These are phyloP conservation scores for Aspergillus tubingensis DNA, from an alignment of 2,329 filamentous ascomycete species.

Conservation along the genomic window DNA sequence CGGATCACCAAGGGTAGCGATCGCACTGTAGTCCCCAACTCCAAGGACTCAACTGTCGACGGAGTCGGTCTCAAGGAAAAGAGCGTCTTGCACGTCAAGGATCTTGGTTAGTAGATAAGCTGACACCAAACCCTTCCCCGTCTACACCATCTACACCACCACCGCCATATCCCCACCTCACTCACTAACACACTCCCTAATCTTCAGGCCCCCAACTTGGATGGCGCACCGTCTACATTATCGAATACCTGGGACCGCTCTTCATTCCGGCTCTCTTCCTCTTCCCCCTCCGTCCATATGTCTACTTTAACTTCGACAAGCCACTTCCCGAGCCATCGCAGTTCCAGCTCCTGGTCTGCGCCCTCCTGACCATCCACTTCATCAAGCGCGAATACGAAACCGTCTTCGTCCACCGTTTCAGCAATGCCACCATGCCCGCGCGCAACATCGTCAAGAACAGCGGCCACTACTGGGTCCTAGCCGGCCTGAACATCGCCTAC, in stretches of 20 bases:
- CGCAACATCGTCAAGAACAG: slow-evolving; percentile 94
- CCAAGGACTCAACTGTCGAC: slow-evolving; percentile 53
- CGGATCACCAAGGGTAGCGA: slow-evolving; percentile 67
- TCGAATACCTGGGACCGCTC: slow-evolving; percentile 92
- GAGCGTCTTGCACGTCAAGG: slow-evolving; percentile 79
- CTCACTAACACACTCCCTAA: neutral
- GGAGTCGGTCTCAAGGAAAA: slow-evolving; percentile 60
- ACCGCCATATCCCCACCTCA: neutral
- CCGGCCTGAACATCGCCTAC: slow-evolving; percentile 77
- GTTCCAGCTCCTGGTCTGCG: slow-evolving; percentile 71
- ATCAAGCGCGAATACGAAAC: slow-evolving; percentile 95
- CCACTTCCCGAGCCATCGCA: slow-evolving; percentile 57
- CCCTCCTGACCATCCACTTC: slow-evolving; percentile 80
- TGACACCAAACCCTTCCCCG: neutral
- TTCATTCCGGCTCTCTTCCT: slow-evolving; percentile 78
- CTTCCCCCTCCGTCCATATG: slow-evolving; percentile 68
- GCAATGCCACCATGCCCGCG: slow-evolving; percentile 87
- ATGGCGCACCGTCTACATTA: slow-evolving; percentile 91
- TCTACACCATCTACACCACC: neutral
- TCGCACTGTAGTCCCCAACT: slow-evolving; percentile 59
- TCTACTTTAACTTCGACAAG: slow-evolving; percentile 61
- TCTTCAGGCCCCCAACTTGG: slow-evolving; percentile 76
- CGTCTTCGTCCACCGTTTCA: slow-evolving; percentile 92
- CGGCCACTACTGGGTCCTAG: slow-evolving; percentile 87
- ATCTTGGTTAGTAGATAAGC: slow-evolving; percentile 68